Base-by-base conservation (phyloP, 1,284 basidiomycete genomes). In the Moniliella sp. region DNA sequence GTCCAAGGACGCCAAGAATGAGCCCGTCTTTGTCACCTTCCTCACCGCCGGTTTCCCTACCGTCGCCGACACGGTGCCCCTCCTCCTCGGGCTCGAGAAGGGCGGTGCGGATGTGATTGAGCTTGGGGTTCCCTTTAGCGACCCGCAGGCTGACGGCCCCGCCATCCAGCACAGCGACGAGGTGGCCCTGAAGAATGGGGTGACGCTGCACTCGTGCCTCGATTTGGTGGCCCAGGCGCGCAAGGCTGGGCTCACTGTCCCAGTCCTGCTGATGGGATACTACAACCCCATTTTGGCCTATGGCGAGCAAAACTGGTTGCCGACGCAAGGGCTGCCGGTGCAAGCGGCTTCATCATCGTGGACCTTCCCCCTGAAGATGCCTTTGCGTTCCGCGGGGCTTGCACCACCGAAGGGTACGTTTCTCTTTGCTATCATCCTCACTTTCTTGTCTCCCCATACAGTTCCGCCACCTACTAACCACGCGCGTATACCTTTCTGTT, bases 331-430 rank as follows among this genome's bases (percentile, higher is more conserved):
- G 73, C 74, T 33, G 80, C 82, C 15, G 88, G 88, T 18, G 91
- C 81, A 0, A 94, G 91, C 62, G 91, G 88, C 4, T 99, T 86
- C 62, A 88, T 97, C 53, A 73, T 99, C 61, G 84, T 94, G 27
- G 91, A 99, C 62, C 71, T 97, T 14, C 91, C 91, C 14, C 88
- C 91, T 4, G 88, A 94, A 65, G 91, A 99, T 64, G 88, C 88
- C 12, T 65, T 81, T 45, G 66, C 70, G 21, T 97, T 99, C 69
- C 71, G 86, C 29, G 71, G 75, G 45, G 80, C 83, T 54, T 97
- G 91, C 61, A 69, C 72, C 19, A 72, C 69, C 43, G 68, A 74
- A 26, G 72, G 71, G 84, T 86, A 51, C 50, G 76, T 66, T 2
- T 3, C n/a, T n/a, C n/a, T n/a, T 15, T 10, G n/a, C 10, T 10